phyloP scores from a whole-genome alignment of 2,329 filamentous ascomycete genomes.

The Hypoxylon sp. region DNA sequence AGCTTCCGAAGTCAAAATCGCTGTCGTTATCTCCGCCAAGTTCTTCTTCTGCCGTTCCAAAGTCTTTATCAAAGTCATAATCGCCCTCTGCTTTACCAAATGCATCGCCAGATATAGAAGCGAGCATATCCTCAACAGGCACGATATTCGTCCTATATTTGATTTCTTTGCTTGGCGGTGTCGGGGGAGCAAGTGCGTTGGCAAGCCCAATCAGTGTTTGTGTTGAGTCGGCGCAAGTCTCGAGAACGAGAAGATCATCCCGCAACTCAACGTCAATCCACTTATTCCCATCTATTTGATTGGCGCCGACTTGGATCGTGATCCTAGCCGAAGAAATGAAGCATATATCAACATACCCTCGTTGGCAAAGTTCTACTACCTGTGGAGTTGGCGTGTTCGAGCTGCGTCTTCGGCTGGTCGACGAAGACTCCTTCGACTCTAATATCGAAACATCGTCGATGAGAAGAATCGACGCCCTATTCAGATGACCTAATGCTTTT shows the following conservation, averaged over 20 bases:
- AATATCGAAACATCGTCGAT: constrained; percentile 77
- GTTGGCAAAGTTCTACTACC: constrained; percentile 68
- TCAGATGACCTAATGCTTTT: constrained; percentile 75
- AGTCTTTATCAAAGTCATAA: constrained; percentile 74
- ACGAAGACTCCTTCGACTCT: constrained; percentile 58
- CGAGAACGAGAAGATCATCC: constrained; percentile 88
- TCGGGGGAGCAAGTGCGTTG: constrained; percentile 85
- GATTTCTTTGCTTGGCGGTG: constrained; percentile 82
- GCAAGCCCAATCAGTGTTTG: constrained; percentile 87
- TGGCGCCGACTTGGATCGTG: constrained; percentile 70
- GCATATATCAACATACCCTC: constrained; percentile 88
- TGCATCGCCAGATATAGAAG: constrained; percentile 89
- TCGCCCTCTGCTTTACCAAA: constrained; percentile 74
- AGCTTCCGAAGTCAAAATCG: constrained; percentile 55
- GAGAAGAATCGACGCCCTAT: constrained; percentile 85
- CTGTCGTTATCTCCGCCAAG: constrained; percentile 59
- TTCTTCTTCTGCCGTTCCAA: constrained; percentile 66
- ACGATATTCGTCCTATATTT: constrained; percentile 91
- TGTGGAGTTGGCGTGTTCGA: constrained; percentile 62
- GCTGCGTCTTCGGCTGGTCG: constrained; percentile 52
- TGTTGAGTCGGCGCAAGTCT: constrained; percentile 97
- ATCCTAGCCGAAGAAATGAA: constrained; percentile 86
- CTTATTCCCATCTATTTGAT: constrained; percentile 70
- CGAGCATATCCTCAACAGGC: constrained; percentile 87
- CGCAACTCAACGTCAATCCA: constrained; percentile 83